Percentiles rank a stretch among this genome's conserved stretches.
phyloP scores from a whole-genome alignment of 352 stramenopile genomes.

The Phytophthora foliorum region DNA sequence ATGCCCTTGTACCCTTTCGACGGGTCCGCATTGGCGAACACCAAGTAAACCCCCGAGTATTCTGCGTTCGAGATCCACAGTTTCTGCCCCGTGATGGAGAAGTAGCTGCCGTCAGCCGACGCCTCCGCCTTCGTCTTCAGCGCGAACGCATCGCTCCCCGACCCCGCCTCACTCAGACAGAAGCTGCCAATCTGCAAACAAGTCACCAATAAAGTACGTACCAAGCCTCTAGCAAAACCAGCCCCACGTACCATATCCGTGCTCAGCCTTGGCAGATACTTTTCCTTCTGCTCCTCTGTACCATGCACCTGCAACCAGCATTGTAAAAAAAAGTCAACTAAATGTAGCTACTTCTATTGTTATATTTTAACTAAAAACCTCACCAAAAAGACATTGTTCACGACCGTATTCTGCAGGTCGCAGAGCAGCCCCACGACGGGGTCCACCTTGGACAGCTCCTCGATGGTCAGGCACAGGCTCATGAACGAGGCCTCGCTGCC shows the following conservation, averaged over 20 bases:
- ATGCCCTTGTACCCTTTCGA: conserved; percentile 97
- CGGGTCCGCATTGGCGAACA: conserved; percentile 96
- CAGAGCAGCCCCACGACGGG: conserved; percentile 95
- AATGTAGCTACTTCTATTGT: background rate
- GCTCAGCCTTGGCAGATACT: conserved; percentile 87
- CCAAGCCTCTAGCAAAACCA: background rate
- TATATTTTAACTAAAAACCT: background rate
- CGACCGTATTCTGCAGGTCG: conserved; percentile 96
- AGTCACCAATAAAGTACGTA: background rate
- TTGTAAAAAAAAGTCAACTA: background rate
- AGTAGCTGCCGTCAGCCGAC: conserved; percentile 93
- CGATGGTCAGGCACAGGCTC: conserved; percentile 95
- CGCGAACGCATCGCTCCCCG: conserved; percentile 96
- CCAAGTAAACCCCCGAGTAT: conserved; percentile 96
- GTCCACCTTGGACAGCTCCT: conserved; percentile 97
- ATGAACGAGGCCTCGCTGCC: conserved; percentile 96
- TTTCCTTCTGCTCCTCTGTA: conserved; percentile 85
- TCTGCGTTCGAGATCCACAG: conserved; percentile 98
- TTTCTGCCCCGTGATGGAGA: conserved; percentile 96
- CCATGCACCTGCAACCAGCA: conserved; percentile 76
- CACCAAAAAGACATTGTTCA: conserved; percentile 97
- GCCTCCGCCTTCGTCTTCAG: conserved; percentile 93
- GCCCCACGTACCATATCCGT: conserved; percentile 78
- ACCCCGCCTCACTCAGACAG: conserved; percentile 95
- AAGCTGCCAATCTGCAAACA: conserved; percentile 93